Conservation (phyloP, 257 asterid species). For the Dorcoceras hygrometricum region DNA sequence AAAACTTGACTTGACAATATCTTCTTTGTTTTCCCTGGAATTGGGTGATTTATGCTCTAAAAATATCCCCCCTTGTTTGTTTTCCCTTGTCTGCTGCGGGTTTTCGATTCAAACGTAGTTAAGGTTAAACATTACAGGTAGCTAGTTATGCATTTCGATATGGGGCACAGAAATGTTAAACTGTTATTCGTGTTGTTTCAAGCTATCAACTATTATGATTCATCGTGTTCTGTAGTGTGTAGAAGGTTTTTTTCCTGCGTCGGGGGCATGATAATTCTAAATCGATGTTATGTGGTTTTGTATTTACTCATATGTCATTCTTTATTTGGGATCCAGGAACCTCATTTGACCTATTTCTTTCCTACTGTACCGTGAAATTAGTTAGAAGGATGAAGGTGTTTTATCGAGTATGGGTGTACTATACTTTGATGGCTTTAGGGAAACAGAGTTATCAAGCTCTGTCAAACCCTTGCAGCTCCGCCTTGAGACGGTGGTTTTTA, state of each 20-base stretch:
- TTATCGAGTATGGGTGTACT: neutral
- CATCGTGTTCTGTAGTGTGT: too few relatives aligned
- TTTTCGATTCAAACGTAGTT: neutral
- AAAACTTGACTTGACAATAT: neutral
- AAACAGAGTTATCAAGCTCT: neutral
- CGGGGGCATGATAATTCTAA: neutral
- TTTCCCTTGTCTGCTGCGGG: neutral
- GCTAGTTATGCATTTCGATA: neutral
- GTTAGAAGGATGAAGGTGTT: neutral
- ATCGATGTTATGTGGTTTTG: neutral
- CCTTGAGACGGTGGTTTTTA: neutral
- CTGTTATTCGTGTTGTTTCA: neutral
- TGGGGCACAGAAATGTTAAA: neutral
- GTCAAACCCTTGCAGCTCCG: neutral
- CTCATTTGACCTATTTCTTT: neutral
- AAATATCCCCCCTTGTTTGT: too few relatives aligned
- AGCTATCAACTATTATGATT: too few relatives aligned
- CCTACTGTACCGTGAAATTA: neutral
- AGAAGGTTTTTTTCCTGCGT: too few relatives aligned
- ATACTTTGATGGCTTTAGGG: neutral
- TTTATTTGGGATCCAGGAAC: neutral
- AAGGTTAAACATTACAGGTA: too few relatives aligned
- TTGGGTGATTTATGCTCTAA: conserved; percentile 1
- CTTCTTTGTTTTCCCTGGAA: neutral
- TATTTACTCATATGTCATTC: neutral